phyloP scores from a whole-genome alignment of 345 rosid species.

The Acer negundo region DNA sequence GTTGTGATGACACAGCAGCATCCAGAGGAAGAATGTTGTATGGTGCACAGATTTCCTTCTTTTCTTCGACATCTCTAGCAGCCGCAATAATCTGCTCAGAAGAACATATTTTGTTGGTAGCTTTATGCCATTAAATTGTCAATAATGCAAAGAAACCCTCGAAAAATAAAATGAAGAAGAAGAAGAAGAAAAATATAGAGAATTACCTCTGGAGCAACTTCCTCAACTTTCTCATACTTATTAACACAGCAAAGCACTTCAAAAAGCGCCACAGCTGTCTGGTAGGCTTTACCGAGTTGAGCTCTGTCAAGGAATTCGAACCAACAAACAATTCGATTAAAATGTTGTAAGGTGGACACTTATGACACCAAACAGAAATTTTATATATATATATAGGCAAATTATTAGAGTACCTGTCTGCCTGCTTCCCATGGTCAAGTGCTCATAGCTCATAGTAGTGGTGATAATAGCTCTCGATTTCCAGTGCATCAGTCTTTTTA shows the following conservation, averaged over 20 bases:
- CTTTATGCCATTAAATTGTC: conserved; percentile 16
- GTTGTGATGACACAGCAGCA: conserved; percentile 91
- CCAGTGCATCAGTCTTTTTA: conserved; percentile 93
- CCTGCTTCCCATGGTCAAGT: conserved; percentile 93
- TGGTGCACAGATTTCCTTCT: conserved; percentile 93
- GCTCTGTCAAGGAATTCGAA: conserved; percentile 57
- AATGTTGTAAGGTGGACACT: neutral
- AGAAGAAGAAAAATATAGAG: neutral
- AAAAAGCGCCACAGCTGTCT: conserved; percentile 95
- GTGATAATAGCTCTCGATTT: conserved; percentile 89
- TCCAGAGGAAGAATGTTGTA: conserved; percentile 96
- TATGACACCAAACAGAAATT: neutral
- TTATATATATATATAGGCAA: neutral
- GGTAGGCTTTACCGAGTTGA: conserved; percentile 98
- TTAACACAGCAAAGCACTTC: conserved; percentile 96
- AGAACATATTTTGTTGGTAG: conserved; percentile 16
- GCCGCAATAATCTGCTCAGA: conserved; percentile 88
- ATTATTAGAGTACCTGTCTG: conserved; percentile 65
- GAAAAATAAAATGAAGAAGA: neutral
- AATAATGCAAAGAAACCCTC: neutral
- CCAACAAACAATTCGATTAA: conserved; percentile 4
- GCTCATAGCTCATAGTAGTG: conserved; percentile 89
- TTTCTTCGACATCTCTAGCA: conserved; percentile 97
- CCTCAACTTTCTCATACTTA: conserved; percentile 97
- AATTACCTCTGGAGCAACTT: conserved; percentile 97